A percentile compares a stretch with the other conserved stretches of the same genome.
These are phyloP conservation scores for Daldinia sp. DNA, from an alignment of 2,329 filamentous ascomycete species.

Conservation along the genomic window DNA sequence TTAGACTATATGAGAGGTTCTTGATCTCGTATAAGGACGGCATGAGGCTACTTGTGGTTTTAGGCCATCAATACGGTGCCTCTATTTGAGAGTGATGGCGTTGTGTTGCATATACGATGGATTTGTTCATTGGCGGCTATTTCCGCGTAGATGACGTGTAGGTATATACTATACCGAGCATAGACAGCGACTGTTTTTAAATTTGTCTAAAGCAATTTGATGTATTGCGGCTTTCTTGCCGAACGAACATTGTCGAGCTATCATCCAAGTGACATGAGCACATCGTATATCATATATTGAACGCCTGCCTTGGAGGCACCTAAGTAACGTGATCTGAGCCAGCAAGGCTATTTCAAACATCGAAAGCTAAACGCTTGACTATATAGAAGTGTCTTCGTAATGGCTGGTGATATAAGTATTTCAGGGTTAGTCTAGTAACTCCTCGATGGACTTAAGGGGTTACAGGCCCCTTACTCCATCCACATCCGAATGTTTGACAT, in stretches of 20 bases:
- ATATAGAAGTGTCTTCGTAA: background rate
- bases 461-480: background rate
- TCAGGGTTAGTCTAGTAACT: background rate
- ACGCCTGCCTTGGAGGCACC: background rate
- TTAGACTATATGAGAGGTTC: background rate
- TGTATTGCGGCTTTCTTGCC: background rate
- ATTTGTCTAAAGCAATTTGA: slow-evolving; percentile 5
- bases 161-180: slow-evolving; percentile 3
- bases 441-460: background rate
- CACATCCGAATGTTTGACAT: background rate
- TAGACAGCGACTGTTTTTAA: slow-evolving; percentile 23
- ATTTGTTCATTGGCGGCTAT: slow-evolving; percentile 5
- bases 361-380: background rate
- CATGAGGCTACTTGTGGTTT: background rate
- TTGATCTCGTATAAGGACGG: background rate
- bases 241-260: background rate
- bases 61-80: too few relatives aligned
- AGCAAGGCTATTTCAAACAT: background rate
- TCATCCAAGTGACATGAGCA: background rate
- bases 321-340: background rate
- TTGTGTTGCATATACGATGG: slow-evolving; percentile 14
- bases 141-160: background rate
- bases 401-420: background rate
- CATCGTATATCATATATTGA: background rate
- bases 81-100: slow-evolving; percentile 4